Evolutionary conservation across 805 yeast species (phyloP).

Genomic region (Candida sonorensis): DNA sequence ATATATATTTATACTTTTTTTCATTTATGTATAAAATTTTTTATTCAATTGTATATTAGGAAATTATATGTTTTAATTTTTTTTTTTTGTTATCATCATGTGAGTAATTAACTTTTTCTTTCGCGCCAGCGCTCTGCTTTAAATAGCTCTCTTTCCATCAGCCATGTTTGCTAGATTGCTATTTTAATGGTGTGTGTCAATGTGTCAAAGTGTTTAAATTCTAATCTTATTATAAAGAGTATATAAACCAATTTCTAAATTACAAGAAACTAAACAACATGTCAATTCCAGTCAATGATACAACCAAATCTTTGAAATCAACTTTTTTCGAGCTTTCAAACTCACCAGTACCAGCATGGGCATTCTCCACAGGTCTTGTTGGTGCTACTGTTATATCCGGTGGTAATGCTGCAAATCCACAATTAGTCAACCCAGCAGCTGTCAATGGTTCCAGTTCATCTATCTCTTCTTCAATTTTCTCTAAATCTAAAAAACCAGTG

Average conservation of each 20-base stretch:
- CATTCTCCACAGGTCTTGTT: conserved; percentile 30
- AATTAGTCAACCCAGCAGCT: conserved; percentile 14
- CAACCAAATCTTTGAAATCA: conserved; percentile 1
- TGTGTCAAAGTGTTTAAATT: no score
- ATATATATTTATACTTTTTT: no score
- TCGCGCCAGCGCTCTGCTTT: no score
- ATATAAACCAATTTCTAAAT: no score
- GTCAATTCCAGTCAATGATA: background rate
- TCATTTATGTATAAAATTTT: conserved; percentile 13
- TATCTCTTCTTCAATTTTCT: conserved; percentile 2
- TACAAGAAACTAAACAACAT: no score
- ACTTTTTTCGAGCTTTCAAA: conserved; percentile 10
- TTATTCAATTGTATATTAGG: conserved; percentile 17
- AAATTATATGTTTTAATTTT: conserved; percentile 9
- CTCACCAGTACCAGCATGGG: conserved; percentile 45
- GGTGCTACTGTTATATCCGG: conserved; percentile 10
- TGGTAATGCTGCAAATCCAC: background rate
- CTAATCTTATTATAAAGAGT: no score
- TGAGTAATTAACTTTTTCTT: no score
- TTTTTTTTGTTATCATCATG: no score
- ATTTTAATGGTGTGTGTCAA: no score
- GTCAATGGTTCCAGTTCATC: background rate
- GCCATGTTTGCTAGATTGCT: no score
- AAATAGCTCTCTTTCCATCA: no score
- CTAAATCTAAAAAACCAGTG: conserved; percentile 10